Base-by-base conservation (phyloP, 2,329 filamentous ascomycete species). In the Dactylellina parvicollis region DNA sequence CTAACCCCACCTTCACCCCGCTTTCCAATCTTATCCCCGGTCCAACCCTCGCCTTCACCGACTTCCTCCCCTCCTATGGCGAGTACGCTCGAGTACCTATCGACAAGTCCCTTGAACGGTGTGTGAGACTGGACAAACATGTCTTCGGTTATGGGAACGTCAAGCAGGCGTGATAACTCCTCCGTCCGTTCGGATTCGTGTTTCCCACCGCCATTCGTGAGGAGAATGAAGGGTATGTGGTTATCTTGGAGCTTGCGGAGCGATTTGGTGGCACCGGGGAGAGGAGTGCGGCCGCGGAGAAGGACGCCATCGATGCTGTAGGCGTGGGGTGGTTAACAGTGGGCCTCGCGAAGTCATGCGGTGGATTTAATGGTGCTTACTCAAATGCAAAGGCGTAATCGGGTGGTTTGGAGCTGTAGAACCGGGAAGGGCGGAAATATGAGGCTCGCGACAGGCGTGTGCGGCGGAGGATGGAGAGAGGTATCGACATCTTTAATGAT, bases 171-270 rank as follows among this genome's bases (percentile, higher is more conserved):
- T 76, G 86, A 88, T 59, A 96, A 84, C 73, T 93, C 89, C 5
- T 83, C 83, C 28, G 92, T 89, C 16, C 92, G 87, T 69, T 90
- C 88, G 1, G 83, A 83, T 81, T 98, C 94, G 75, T 88, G 87
- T 79, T 90, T 92, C 67, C 95, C 95, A 42, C 95, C 95, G 77
- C 95, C 95, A 81, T 99, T 99, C 70, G 95, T 99, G 75, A 99
- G 85, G 32, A 99, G 87, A 78, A 99, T 94, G 82, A 96, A 98
- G 10, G 93, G 93, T 47, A 97, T 92, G 49, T 86, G 84, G 78
- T 92, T 85, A 49, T 85, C 82, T 77, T 92, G 88, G 18, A 98
- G 88, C 78, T 88, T 89, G 28, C 84, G 83, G 18, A 99, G 85
- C 12, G 92, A 86, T 78, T 91, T 85, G 0, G 87, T 84, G 1